A percentile compares a stretch with the other conserved stretches of the same genome.
Conservation (phyloP, 2,329 filamentous ascomycete species). For the Xylaria sp. region DNA sequence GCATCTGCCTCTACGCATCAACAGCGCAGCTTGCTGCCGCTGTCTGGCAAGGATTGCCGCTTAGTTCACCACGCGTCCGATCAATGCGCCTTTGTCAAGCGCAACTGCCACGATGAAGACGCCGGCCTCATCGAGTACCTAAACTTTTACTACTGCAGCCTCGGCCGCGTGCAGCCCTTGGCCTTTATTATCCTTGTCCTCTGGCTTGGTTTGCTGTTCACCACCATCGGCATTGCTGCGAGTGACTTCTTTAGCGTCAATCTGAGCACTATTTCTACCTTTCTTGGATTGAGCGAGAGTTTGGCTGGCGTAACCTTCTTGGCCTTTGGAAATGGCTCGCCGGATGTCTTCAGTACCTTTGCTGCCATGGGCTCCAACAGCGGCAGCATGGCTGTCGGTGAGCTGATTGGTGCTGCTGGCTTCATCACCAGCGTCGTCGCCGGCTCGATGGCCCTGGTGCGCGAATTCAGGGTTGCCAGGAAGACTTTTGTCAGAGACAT, state of each 20-base stretch:
- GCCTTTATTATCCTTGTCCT: slow-evolving; percentile 81
- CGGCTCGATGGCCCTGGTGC: slow-evolving; percentile 96
- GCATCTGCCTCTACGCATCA: slow-evolving; percentile 19
- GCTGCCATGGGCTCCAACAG: slow-evolving; percentile 97
- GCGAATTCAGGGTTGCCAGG: slow-evolving; percentile 90
- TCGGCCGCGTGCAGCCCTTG: slow-evolving; percentile 74
- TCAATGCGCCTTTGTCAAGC: slow-evolving; percentile 86
- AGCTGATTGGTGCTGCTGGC: slow-evolving; percentile 91
- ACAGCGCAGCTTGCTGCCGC: slow-evolving; percentile 34
- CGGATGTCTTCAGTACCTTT: slow-evolving; percentile 98
- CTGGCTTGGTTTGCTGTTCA: slow-evolving; percentile 92
- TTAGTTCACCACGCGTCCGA: slow-evolving; percentile 80
- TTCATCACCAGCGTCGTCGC: slow-evolving; percentile 98
- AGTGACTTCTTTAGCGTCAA: slow-evolving; percentile 99
- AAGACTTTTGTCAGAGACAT: slow-evolving; percentile 93
- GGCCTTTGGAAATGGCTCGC: slow-evolving; percentile 96
- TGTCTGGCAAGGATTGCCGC: slow-evolving; percentile 70
- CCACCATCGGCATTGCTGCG: slow-evolving; percentile 95
- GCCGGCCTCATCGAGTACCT: slow-evolving; percentile 91
- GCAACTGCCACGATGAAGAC: slow-evolving; percentile 88
- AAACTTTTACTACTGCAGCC: slow-evolving; percentile 86
- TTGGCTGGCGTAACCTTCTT: slow-evolving; percentile 96
- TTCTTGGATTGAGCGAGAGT: slow-evolving; percentile 94
- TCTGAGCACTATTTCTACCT: slow-evolving; percentile 87
- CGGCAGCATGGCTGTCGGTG: slow-evolving; percentile 94